Percentiles rank a stretch among this genome's conserved stretches.
Evolutionary conservation across 768 basidiomycete genomes (phyloP).

Genomic region (Paxillus ammoniavirescens): DNA sequence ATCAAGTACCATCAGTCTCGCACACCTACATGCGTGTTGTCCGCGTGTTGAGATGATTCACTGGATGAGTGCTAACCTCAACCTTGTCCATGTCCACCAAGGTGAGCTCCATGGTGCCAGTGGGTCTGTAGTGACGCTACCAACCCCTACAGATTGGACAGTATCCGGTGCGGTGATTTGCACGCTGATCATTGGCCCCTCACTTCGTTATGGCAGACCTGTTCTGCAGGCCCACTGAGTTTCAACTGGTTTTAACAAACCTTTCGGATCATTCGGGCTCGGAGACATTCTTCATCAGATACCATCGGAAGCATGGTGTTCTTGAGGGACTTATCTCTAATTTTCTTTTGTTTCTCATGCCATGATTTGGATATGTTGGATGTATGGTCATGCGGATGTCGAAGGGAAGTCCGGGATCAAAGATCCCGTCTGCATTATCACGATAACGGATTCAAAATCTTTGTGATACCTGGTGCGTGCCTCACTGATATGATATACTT

Average conservation of each 20-base stretch:
- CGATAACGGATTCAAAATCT: constrained; percentile 3
- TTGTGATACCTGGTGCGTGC: not conserved
- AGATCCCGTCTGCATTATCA: constrained; percentile 2
- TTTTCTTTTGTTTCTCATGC: not conserved
- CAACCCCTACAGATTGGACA: too few species aligned
- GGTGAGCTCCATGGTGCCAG: not conserved
- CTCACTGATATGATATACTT: constrained; percentile 8
- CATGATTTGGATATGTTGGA: not conserved
- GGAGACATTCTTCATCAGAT: not conserved
- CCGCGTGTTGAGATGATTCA: not conserved
- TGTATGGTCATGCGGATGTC: not conserved
- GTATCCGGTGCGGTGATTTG: not conserved
- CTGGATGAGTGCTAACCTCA: not conserved
- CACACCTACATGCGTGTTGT: not conserved
- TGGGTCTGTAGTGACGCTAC: not conserved
- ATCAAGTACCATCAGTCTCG: not conserved
- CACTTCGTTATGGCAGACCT: too few species aligned
- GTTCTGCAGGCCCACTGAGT: too few species aligned
- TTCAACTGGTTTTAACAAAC: too few species aligned
- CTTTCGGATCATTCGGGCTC: not conserved
- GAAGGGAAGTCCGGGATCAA: not conserved
- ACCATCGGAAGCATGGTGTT: not conserved
- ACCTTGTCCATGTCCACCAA: not conserved
- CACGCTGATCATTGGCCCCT: not conserved
- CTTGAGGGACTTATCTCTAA: not conserved